Conservation (phyloP, 768 basidiomycete species). For the Lactifluus subvellereus region DNA sequence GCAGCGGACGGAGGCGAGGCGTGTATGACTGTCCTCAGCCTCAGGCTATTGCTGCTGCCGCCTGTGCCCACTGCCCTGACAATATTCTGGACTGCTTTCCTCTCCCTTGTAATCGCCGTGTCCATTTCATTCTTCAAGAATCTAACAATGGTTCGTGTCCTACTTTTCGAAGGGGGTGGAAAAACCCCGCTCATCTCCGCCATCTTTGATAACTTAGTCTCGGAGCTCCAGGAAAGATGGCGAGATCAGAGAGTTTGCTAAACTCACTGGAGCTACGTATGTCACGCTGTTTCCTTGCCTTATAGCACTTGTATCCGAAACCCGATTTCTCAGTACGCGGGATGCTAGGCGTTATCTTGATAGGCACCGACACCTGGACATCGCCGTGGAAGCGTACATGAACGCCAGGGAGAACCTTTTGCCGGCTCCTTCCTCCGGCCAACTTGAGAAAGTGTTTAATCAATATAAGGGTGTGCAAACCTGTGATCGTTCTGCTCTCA, state of each 20-base stretch:
- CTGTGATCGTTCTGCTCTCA: background rate
- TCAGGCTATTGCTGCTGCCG: background rate
- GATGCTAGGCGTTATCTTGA: conserved; percentile 68
- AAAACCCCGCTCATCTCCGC: background rate
- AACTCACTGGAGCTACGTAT: conserved; percentile 20
- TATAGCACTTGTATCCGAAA: background rate
- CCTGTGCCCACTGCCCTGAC: conserved; percentile 2
- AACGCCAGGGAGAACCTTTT: conserved; percentile 39
- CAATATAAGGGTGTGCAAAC: conserved; percentile 38
- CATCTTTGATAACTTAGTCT: conserved; percentile 3
- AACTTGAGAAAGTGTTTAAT: conserved; percentile 39
- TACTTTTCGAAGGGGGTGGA: background rate
- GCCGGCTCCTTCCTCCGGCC: conserved; percentile 28
- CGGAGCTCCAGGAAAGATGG: conserved; percentile 16
- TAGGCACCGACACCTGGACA: conserved; percentile 61
- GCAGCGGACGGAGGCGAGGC: background rate
- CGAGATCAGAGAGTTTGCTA: conserved; percentile 18
- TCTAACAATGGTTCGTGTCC: conserved; percentile 11
- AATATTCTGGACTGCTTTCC: background rate
- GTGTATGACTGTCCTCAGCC: background rate
- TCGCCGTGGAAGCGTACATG: conserved; percentile 70
- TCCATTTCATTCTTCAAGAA: conserved; percentile 6
- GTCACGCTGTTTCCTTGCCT: background rate
- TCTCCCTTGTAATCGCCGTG: conserved; percentile 7
- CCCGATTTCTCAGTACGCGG: conserved; percentile 28